Base-by-base conservation (phyloP, 352 stramenopile genomes). In the Globisporangium perplexum region DNA sequence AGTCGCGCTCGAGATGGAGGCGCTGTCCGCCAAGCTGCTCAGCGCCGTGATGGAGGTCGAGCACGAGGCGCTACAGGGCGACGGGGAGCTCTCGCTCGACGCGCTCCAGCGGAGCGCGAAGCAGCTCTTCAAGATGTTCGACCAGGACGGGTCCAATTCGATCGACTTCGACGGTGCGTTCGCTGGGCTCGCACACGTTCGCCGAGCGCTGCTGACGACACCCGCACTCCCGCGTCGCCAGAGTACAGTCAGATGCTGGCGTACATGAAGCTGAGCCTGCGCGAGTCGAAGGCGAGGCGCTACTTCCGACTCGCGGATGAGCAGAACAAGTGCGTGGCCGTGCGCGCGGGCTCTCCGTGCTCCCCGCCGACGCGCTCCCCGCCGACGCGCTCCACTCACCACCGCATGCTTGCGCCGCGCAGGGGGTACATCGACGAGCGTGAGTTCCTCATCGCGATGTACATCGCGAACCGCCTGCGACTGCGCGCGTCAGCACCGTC, bases 221-320 rank as follows among this genome's bases (percentile, higher is more conserved):
- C n/a, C n/a, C n/a, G n/a, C n/a, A n/a, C n/a, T n/a, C n/a, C n/a
- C n/a, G n/a, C n/a, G 38, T 18, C 12, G 18, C 11, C 47, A 89
- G 80, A 91, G 50, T 91, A 87, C 68, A 83, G 83, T 48, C 66
- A 80, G 53, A 91, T 91, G 80, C 74, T 91, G 7, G 62, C 70
- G 30, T 91, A 86, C 47, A 64, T 67, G 20, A 84, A 85, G 28
- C 38, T 89, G 1, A 77, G 88, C 44, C 42, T 91, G 1, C 56
- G 88, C 15, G 80, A 89, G 23, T 77, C 80, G 1, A 88, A 91
- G 55, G 80, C 80, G 14, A 70, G 66, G 47, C 68, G 77, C 7
- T 83, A 84, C 39, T 91, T 91, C 47, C 61, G 83, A 36, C 67
- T 91, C 8, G 76, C 85, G 15, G 80, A 91, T 45, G 68, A 86